Base-by-base conservation (phyloP, 208 protist genomes). In the Leishmania martiniquensis region DNA sequence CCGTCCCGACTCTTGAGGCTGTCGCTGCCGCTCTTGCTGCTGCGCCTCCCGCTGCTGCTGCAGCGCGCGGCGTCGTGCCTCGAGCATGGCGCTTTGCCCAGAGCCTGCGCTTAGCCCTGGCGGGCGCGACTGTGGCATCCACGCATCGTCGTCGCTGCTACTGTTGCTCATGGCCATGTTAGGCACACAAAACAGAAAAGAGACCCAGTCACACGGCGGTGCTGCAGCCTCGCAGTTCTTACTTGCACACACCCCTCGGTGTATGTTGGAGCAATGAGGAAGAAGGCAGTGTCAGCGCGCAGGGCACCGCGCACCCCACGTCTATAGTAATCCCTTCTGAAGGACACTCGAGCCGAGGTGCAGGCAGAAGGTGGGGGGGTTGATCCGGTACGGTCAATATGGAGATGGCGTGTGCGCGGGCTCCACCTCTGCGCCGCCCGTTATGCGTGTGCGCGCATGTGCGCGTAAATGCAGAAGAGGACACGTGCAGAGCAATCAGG, bases 61-160 rank as follows among this genome's bases (percentile, higher is more conserved):
- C 47, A 94, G 57, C 0, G 87, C 90, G 4, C 78, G 72, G 0
- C 92, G 80, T 3, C 92, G 88, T 1, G 90, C 89, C 32, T 90
- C 88, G 72, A 96, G 70, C 87, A 96, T 92, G 25, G 80, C 81
- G 63, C 74, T 83, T 20, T 90, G 85, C 2, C 85, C 80, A 29
- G 75, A 62, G 9, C 79, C 49, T 1, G 57, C 47, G 65, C 2
- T 69, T 0, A 32, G 13, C 4, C 60, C 66, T 15, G 60, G 22
- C 29, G 70, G 60, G 6, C n/a, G 72, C 47, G 67, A 77, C 65
- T 78, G 13, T 2, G 51, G 67, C 68, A 70, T 71, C 79, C 74
- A 76, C 68, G 78, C 83, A 15, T 91, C 87, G 57, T 90, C 88
- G 63, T 91, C 86, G 73, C 87, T 95, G 70, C 77, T 85, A 37